Percentiles rank a stretch among this genome's conserved stretches.
Evolutionary conservation across 2,329 filamentous ascomycete species (phyloP).

Genomic region (Dichotomopilus funicola): DNA sequence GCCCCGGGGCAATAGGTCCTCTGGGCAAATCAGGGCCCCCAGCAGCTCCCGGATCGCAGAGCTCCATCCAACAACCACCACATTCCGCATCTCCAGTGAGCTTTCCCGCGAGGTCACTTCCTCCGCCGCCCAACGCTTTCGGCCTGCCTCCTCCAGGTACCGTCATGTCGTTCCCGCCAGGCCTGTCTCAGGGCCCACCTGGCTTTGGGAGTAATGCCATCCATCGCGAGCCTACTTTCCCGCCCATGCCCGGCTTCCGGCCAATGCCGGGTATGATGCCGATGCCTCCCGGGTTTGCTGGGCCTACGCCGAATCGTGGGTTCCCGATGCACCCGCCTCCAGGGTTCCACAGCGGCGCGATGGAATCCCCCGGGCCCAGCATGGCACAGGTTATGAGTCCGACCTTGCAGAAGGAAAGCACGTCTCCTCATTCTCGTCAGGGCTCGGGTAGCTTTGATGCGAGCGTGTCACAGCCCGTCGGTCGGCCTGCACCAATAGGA

Average conservation of each 20-base stretch:
- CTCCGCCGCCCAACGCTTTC: conserved; percentile 40
- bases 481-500: conserved; percentile 80
- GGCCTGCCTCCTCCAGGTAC: conserved; percentile 47
- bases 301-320: conserved; percentile 35
- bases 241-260: conserved; percentile 39
- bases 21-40: conserved; percentile 54
- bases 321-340: conserved; percentile 46
- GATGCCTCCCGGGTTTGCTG: conserved; percentile 46
- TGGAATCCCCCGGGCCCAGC: conserved; percentile 35
- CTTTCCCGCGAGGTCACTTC: conserved; percentile 42
- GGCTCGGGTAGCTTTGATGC: conserved; percentile 62
- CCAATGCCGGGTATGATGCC: conserved; percentile 41
- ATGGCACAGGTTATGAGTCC: conserved; percentile 36
- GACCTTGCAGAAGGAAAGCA: conserved; percentile 31
- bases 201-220: conserved; percentile 50
- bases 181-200: conserved; percentile 33
- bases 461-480: conserved; percentile 63
- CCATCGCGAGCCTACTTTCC: conserved; percentile 45
- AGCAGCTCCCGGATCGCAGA: conserved; percentile 22
- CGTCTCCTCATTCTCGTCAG: conserved; percentile 64
- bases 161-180: conserved; percentile 46
- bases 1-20: conserved; percentile 56
- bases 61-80: conserved; percentile 26
- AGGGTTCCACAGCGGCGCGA: conserved; percentile 42
- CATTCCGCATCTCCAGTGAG: conserved; percentile 60